Evolutionary conservation across 2,329 filamentous ascomycete species (phyloP), one percentile per base, ranked within the genome.

Genomic region (Verticillium albo-atrum): DNA sequence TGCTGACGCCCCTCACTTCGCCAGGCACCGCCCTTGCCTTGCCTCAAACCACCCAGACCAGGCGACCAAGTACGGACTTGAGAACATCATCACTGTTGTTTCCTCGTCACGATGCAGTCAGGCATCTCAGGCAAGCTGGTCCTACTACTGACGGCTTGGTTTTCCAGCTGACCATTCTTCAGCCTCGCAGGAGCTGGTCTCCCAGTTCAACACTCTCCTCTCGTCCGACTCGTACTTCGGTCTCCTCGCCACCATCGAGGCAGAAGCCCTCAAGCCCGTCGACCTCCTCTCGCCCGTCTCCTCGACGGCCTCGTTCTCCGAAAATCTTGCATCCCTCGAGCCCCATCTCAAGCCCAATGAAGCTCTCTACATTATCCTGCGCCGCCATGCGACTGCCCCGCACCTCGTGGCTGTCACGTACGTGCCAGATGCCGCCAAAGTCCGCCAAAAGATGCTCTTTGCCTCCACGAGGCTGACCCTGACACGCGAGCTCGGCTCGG

Each of bases 381-480:
- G 90, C 55, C 86, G 88, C 58, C 81, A 88, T 71, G 79, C 85
- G 56, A 71, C 74, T 37, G 73, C 78, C 3, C 83, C 82, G n/a
- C 74, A 73, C 64, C 86, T 92, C 64, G 76, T 89, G 27, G 89
- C 88, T 53, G 78, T 93, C 35, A 92, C 90, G 35, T 95, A 92
- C 72, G 86, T 95, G 6, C 91, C 91, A 27, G 89, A 94, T 73
- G 71, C 84, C 1, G 91, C 91, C 42, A 89, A 88, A 28, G 90
- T 95, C 59, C 87, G 91, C 42, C 89, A 92, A 72, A 95, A 95
- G 80, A 95, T 91, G 88, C 83, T 95, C 25, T 93, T 94, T 72
- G 90, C 91, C 6, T 85, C 87, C 26, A 93, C 91, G 28, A 84
- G 90, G 10, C 79, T 93, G 66, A 90, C 90, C 0, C 81, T 95